Conservation (phyloP, 2,329 filamentous ascomycete species). For the Aspergillus thermomutatus region DNA sequence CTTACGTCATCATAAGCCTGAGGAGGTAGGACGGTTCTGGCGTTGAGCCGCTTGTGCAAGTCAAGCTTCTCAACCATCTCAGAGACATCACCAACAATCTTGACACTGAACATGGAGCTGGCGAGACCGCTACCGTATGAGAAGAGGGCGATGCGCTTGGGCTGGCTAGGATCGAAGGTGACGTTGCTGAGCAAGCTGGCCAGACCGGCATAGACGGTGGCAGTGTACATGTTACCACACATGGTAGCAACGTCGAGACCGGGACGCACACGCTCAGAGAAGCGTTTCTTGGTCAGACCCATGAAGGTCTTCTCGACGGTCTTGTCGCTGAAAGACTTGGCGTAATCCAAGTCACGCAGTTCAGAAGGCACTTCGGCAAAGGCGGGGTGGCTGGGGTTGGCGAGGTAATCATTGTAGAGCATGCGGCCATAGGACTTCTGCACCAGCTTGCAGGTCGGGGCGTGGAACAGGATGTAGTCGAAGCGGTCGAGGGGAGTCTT, state of each 20-base stretch:
- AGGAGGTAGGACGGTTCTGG: constrained; percentile 64
- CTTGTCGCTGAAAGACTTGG: constrained; percentile 77
- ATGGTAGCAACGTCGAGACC: constrained; percentile 73
- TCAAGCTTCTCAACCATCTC: constrained; percentile 65
- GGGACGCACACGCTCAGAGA: constrained; percentile 72
- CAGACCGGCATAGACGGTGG: constrained; percentile 57
- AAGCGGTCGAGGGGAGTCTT: constrained; percentile 74
- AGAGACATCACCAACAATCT: constrained; percentile 66
- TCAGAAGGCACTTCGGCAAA: constrained; percentile 75
- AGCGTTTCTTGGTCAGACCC: constrained; percentile 77
- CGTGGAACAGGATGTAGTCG: constrained; percentile 79
- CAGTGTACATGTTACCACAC: constrained; percentile 65
- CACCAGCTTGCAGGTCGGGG: constrained; percentile 83
- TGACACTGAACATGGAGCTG: constrained; percentile 67
- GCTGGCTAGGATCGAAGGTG: constrained; percentile 60
- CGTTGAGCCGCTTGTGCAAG: constrained; percentile 65
- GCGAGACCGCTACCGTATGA: constrained; percentile 77
- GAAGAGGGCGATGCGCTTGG: constrained; percentile 73
- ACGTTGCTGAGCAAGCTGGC: constrained; percentile 61
- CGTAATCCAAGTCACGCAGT: constrained; percentile 73
- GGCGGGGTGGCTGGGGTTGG: constrained; percentile 61
- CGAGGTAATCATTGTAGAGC: constrained; percentile 81
- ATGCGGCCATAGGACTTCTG: constrained; percentile 80
- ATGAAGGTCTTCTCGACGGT: constrained; percentile 84
- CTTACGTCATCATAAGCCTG: constrained; percentile 71